phyloP scores from a whole-genome alignment of 225 moss, liverwort and hornwort species.

The Sphagnum contortum region DNA sequence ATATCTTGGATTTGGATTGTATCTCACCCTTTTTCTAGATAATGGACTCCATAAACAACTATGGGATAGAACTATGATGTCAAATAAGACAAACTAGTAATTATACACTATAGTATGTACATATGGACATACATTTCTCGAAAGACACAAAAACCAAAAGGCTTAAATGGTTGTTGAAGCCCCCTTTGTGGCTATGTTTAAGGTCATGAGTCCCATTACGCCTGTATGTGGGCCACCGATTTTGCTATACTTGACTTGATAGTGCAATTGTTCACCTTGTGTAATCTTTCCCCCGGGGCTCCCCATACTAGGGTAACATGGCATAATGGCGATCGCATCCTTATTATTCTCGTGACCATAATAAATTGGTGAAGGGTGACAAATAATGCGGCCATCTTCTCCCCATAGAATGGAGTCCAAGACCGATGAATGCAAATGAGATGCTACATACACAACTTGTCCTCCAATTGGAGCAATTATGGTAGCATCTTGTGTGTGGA shows the following conservation, averaged over 20 bases:
- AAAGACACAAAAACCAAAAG: too few relatives aligned
- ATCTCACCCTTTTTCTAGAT: too few relatives aligned
- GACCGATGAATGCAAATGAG: constrained; percentile 16
- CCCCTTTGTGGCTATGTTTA: neutral
- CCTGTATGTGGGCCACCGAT: constrained; percentile 38
- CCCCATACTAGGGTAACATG: constrained; percentile 9
- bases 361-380: constrained; percentile 30
- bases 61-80: too few relatives aligned
- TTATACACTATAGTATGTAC: too few relatives aligned
- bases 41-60: too few relatives aligned
- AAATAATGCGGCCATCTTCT: constrained; percentile 34
- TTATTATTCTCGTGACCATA: constrained; percentile 29
- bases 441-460: constrained; percentile 8
- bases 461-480: constrained; percentile 16
- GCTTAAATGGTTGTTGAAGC: too few relatives aligned
- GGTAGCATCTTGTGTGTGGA: constrained; percentile 22
- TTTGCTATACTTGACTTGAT: constrained; percentile 26
- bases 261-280: constrained; percentile 34
- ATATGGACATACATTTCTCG: too few relatives aligned
- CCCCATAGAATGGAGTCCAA: constrained; percentile 24
- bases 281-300: neutral
- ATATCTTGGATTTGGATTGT: too few relatives aligned
- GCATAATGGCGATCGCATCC: constrained; percentile 30
- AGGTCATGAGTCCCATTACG: constrained; percentile 19
- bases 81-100: too few relatives aligned